Evolutionary conservation across 352 stramenopile species (phyloP).

Genomic region (Phytopythium boreale): DNA sequence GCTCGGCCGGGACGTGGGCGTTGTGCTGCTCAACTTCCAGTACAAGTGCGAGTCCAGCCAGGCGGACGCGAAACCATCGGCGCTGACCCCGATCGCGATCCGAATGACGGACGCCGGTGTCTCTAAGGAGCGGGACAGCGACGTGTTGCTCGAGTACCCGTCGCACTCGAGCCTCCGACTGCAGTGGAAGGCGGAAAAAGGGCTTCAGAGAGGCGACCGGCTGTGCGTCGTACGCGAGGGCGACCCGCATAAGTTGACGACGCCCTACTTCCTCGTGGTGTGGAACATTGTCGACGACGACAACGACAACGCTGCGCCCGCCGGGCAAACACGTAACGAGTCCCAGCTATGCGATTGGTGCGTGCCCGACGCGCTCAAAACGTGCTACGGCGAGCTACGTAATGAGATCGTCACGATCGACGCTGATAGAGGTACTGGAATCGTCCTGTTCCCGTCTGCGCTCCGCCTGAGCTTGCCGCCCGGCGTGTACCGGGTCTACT

Average conservation of each 20-base stretch:
- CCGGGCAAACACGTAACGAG: not conserved
- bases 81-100: too few species aligned
- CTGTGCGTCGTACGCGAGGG: slow-evolving; percentile 37
- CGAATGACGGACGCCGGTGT: not conserved
- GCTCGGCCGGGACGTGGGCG: too few species aligned
- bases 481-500: slow-evolving; percentile 37
- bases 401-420: not conserved
- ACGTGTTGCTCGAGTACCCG: slow-evolving; percentile 34
- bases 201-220: slow-evolving; percentile 24
- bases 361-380: not conserved
- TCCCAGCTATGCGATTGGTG: not conserved
- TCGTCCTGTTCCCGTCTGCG: slow-evolving; percentile 26
- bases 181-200: slow-evolving; percentile 29
- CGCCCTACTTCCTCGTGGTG: not conserved
- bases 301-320: too few species aligned
- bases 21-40: too few species aligned
- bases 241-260: not conserved
- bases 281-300: not conserved
- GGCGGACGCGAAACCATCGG: too few species aligned
- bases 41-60: too few species aligned
- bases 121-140: not conserved
- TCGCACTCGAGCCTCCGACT: slow-evolving; percentile 30
- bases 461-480: slow-evolving; percentile 37
- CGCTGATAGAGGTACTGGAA: not conserved
- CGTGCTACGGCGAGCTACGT: not conserved